Base-by-base conservation (phyloP, 495 filamentous ascomycete genomes). In the Patellaria atrata region DNA sequence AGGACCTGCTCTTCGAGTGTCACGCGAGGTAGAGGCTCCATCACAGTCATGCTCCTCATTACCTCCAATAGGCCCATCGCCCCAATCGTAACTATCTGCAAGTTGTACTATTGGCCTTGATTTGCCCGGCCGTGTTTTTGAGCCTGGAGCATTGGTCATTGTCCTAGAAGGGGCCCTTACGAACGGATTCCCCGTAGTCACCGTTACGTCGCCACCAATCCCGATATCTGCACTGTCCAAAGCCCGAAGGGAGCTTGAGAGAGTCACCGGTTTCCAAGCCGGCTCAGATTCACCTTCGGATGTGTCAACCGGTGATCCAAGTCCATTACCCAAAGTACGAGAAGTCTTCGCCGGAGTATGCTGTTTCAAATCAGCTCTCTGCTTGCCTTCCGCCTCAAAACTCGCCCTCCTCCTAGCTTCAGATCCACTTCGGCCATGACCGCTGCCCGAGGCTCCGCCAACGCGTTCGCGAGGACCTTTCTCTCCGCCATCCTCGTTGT, bases 31-130 rank as follows among this genome's bases (percentile, higher is more conserved):
- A 11, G 9, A 8, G 6, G 37, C 18, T 13, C 27, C 16, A 22
- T 29, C 27, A 38, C 35, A 33, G 14, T 11, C 6, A 14, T 22
- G 20, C 13, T 25, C 2, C 14, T 45, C 44, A 1, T 35, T 22
- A 16, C 40, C 27, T 18, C 22, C 10, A 8, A 9, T n/a, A 17
- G 40, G 32, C 1, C 48, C 44, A 15, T 57, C 53, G 16, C 55
- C 52, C 56, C 58, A 58, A 12, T 52, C 39, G 44, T 61, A 59
- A 43, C 54, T 58, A 33, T 60, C 58, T 18, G 50, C 37, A 17
- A 11, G 15, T n/a, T 31, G 27, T 12, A 22, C 10, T 32, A 25
- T 22, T 18, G 47, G 47, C 12, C 47, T 14, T 14, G 36, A 9
- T 24, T 37, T 25, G 17, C 27, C 38, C 18, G 22, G 11, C 10